phyloP scores from a whole-genome alignment of 352 stramenopile species.

The Phytophthora ramorum region DNA sequence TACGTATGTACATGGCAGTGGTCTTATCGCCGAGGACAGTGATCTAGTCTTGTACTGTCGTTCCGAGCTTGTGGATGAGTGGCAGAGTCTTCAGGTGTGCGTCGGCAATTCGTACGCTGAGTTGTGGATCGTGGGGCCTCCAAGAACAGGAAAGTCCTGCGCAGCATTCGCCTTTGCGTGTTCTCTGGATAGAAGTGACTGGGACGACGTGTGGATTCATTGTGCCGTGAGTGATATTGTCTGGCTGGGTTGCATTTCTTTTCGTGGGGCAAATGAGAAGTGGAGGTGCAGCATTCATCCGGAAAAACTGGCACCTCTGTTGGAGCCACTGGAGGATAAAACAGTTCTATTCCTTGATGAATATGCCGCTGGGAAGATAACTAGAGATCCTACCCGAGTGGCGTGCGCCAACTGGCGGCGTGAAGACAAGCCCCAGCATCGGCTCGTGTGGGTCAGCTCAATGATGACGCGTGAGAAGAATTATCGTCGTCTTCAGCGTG shows the following conservation, averaged over 20 bases:
- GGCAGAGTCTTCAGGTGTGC: background rate
- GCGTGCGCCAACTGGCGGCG: background rate
- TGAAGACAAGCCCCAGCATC: background rate
- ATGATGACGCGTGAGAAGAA: slow-evolving; percentile 7
- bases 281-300: background rate
- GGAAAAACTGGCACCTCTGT: background rate
- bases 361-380: background rate
- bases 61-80: background rate
- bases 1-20: background rate
- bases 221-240: background rate
- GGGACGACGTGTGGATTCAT: slow-evolving; percentile 21
- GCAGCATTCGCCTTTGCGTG: slow-evolving; percentile 21
- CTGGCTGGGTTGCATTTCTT: slow-evolving; percentile 2
- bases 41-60: background rate
- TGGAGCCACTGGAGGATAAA: background rate
- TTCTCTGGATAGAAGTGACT: slow-evolving; percentile 11
- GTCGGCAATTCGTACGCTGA: background rate
- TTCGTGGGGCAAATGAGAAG: slow-evolving; percentile 11
- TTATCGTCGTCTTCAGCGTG: background rate
- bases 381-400: background rate
- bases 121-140: slow-evolving; percentile 19
- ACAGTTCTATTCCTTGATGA: slow-evolving; percentile 15
- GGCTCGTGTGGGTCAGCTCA: slow-evolving; percentile 12
- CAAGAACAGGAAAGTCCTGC: slow-evolving; percentile 15
- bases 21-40: background rate